Conservation (phyloP, 1,139 yeast species). For the Cylindricascospora bacillispora region DNA sequence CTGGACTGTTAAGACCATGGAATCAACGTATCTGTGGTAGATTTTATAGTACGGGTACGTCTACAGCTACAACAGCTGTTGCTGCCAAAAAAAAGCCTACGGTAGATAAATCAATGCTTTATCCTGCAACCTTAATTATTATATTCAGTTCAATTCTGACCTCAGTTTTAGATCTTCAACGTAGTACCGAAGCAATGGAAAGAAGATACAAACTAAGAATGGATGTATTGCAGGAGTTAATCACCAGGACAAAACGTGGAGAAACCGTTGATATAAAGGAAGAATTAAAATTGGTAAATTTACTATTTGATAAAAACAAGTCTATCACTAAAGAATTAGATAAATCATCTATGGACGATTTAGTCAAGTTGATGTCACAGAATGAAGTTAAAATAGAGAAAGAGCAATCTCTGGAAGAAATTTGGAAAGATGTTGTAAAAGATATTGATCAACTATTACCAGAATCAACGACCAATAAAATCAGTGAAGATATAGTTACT, state of each 20-base stretch:
- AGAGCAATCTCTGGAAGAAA: constrained; percentile 19
- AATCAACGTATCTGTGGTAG: too few relatives aligned
- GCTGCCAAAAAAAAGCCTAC: constrained; percentile 10
- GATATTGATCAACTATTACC: constrained; percentile 9
- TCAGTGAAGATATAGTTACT: neutral
- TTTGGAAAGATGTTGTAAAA: constrained; percentile 17
- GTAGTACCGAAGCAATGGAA: constrained; percentile 29
- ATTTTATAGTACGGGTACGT: too few relatives aligned
- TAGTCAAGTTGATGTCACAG: too few relatives aligned
- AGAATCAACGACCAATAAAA: neutral
- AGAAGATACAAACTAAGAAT: constrained; percentile 25
- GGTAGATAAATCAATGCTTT: constrained; percentile 25
- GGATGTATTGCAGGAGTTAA: constrained; percentile 24
- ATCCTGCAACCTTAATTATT: constrained; percentile 24
- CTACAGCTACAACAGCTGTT: too few relatives aligned
- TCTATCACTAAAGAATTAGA: neutral
- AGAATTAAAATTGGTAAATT: constrained; percentile 27
- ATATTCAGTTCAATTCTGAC: constrained; percentile 26
- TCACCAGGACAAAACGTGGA: constrained; percentile 17
- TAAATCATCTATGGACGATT: neutral
- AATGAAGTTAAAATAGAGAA: constrained; percentile 1
- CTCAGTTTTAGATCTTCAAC: constrained; percentile 29
- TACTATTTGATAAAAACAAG: constrained; percentile 15
- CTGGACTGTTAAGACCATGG: too few relatives aligned
- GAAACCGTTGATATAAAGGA: constrained; percentile 21